Evolutionary conservation across 352 stramenopile genomes (phyloP), one percentile per base, ranked within the genome.

Genomic region (Phytophthora europaea): DNA sequence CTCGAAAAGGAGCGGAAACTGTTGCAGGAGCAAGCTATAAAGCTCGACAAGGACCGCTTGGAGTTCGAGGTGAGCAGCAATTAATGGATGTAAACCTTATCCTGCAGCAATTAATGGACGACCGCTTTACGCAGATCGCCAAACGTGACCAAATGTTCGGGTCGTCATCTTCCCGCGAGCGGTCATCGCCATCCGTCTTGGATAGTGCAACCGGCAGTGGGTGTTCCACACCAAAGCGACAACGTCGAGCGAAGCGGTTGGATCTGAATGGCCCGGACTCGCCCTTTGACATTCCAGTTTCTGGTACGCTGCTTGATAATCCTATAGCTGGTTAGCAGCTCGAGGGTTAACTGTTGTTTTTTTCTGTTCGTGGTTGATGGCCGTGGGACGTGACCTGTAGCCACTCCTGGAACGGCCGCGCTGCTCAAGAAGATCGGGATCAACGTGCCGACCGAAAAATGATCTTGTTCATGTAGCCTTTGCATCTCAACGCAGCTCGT

Each of bases 21-120:
- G 15, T 68, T 90, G 60, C 75, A 82, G 40, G 76, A 85, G n/a
- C 79, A 85, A 69, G 81, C 83, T 16, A 58, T 80, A 57, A 84
- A 86, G 72, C 78, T 90, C 23, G 83, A 90, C 61, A 80, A 90
- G n/a, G 83, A 90, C 58, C 81, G 81, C 6, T 78, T 90, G 51
- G 79, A 76, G 18, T 88, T 90, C 56, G 83, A 90, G 79, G 83
- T 90, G 67, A 75, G 65, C 26, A 72, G 54, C 23, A 57, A 70
- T 22, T 72, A 67, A 67, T 79, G 57, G 28, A 72, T 65, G 36
- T 43, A 59, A 28, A 18, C 23, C 23, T 26, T 26, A 26, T 26
- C 23, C 23, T 26, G 23, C 23, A 26, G 23, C 23, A 26, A 26
- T 26, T 26, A 26, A 26, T 26, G 23, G 23, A 26, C 23, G 23